Conservation (phyloP, 2,329 filamentous ascomycete species). For the Fonsecaea monophora region DNA sequence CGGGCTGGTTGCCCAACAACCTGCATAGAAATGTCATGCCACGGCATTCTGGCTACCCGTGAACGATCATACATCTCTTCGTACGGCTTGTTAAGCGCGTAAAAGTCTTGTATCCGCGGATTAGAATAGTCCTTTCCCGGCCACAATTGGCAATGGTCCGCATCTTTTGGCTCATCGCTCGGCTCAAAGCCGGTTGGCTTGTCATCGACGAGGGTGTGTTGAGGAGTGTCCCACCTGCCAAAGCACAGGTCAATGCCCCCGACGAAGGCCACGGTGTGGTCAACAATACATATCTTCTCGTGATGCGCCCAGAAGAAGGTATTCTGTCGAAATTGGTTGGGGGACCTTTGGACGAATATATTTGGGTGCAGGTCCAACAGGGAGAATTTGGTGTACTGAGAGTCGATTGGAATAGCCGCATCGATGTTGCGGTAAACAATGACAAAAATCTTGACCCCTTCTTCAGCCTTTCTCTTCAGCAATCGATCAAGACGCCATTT, state of each 20-base stretch:
- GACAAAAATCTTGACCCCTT: slow-evolving; percentile 96
- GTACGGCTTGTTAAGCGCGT: slow-evolving; percentile 88
- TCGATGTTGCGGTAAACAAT: slow-evolving; percentile 99
- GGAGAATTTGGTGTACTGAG: slow-evolving; percentile 96
- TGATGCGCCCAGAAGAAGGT: slow-evolving; percentile 99
- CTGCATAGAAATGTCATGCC: slow-evolving; percentile 98
- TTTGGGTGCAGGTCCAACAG: slow-evolving; percentile 94
- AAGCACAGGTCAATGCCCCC: slow-evolving; percentile 97
- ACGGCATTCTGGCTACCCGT: slow-evolving; percentile 91
- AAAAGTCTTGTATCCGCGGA: slow-evolving; percentile 93
- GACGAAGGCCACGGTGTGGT: slow-evolving; percentile 94
- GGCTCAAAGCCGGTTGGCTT: slow-evolving; percentile 93
- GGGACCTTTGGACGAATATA: slow-evolving; percentile 92
- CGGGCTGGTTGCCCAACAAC: slow-evolving; percentile 94
- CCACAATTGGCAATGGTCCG: slow-evolving; percentile 94
- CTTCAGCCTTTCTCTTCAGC: slow-evolving; percentile 88
- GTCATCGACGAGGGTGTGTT: slow-evolving; percentile 89
- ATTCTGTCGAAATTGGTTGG: slow-evolving; percentile 97
- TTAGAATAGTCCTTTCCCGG: slow-evolving; percentile 99
- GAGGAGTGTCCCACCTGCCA: slow-evolving; percentile 94
- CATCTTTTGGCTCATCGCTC: slow-evolving; percentile 77
- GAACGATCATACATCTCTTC: slow-evolving; percentile 98
- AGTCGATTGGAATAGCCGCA: slow-evolving; percentile 95
- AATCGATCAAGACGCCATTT: slow-evolving; percentile 96
- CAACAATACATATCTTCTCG: slow-evolving; percentile 96